Evolutionary conservation across 768 basidiomycete species (phyloP), one percentile per base, ranked within the genome.

Genomic region (Mycena galopus): DNA sequence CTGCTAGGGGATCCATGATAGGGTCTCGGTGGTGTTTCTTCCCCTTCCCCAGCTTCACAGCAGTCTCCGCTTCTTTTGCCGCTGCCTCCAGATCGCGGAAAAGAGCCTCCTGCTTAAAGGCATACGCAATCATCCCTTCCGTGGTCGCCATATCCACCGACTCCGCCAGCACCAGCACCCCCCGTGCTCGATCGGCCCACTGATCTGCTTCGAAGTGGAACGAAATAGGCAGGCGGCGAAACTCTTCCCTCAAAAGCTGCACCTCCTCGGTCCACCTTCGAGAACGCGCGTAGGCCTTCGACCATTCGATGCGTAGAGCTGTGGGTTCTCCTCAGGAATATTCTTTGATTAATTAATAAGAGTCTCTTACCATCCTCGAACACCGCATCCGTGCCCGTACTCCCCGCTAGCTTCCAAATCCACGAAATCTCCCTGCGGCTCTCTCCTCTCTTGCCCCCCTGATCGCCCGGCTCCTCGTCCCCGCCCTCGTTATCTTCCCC

Each of bases 251-350:
- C 58, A 76, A 42, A 4, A 72, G 55, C 23, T n/a, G 12, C 0
- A 67, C 61, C 65, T 77, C 71, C 42, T 77, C 76, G 0, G 32
- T 42, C 76, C 76, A 77, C 37, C 65, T 27, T 11, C 59, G 35
- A 0, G 42, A 16, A 2, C 61, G 64, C 5, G 61, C 70, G 1
- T 37, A 72, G 10, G 69, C 66, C 60, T 74, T 71, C 1, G 65
- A 60, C 65, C 68, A 74, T 23, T 76, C 75, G 8, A 76, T 71
- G 23, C 37, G 65, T 10, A 74, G 23, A 0, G 64, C 75, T 76
- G 16, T 10, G n/a, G 6, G 47, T 57, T 4, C 14, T 11, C n/a
- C n/a, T 58, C 9, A 58, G 23, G 10, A 35, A 12, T 14, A 7
- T 21, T n/a, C 33, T n/a, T n/a, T 10, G 10, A 3, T 37, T 42